A percentile compares a stretch with the other conserved stretches of the same genome.
Evolutionary conservation across 352 stramenopile species (phyloP).

Genomic region (Phytophthora ohioensis): DNA sequence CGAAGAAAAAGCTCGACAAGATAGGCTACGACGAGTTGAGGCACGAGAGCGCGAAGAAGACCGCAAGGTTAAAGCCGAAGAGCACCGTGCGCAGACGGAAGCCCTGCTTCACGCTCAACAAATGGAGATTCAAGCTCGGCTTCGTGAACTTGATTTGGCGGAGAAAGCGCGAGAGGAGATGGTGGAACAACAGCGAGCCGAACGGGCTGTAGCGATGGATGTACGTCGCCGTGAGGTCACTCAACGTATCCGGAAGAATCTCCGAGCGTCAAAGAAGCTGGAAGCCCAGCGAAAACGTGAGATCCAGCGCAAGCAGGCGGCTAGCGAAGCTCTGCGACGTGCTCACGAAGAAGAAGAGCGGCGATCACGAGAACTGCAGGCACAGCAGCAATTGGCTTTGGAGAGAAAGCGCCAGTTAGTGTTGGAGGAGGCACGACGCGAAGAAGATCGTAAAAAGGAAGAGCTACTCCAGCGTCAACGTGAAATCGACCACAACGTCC

Average conservation of each 20-base stretch:
- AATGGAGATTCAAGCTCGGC: slow-evolving; percentile 64
- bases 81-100: slow-evolving; percentile 72
- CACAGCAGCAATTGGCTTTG: slow-evolving; percentile 73
- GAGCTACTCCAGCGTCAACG: slow-evolving; percentile 67
- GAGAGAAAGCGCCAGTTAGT: slow-evolving; percentile 79
- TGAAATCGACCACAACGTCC: slow-evolving; percentile 77
- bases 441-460: slow-evolving; percentile 84
- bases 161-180: slow-evolving; percentile 76
- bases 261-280: slow-evolving; percentile 69
- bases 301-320: slow-evolving; percentile 66
- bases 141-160: slow-evolving; percentile 70
- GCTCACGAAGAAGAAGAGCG: slow-evolving; percentile 73
- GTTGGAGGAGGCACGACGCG: slow-evolving; percentile 65
- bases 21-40: slow-evolving; percentile 73
- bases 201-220: slow-evolving; percentile 74
- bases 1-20: slow-evolving; percentile 81
- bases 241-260: slow-evolving; percentile 73
- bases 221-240: slow-evolving; percentile 64
- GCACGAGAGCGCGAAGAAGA: slow-evolving; percentile 75
- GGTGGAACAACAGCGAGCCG: slow-evolving; percentile 74
- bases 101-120: slow-evolving; percentile 67
- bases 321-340: slow-evolving; percentile 60
- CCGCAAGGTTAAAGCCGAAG: slow-evolving; percentile 75
- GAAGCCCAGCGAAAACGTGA: slow-evolving; percentile 73
- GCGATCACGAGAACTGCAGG: slow-evolving; percentile 59